phyloP scores from a whole-genome alignment of 306 rosid species.

The Dryas octopetala region DNA sequence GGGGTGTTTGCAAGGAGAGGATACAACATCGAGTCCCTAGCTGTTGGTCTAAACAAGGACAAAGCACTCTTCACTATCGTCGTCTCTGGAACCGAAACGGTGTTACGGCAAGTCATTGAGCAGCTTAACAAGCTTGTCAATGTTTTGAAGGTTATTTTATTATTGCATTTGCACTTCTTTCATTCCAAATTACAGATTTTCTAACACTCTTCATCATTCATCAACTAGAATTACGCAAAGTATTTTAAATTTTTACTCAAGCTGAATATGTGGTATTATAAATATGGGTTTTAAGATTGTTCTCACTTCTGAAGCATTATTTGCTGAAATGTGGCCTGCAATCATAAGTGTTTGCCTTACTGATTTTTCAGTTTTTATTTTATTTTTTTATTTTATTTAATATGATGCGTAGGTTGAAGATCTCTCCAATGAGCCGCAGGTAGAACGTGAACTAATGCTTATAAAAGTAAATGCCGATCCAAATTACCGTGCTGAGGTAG shows the following conservation, averaged over 20 bases:
- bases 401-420: slow-evolving; percentile 59
- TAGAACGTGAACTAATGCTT: slow-evolving; percentile 80
- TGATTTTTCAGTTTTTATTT: neutral
- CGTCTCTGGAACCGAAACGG: slow-evolving; percentile 63
- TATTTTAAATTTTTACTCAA: neutral
- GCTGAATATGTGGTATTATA: too few species aligned
- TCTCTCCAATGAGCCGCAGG: slow-evolving; percentile 70
- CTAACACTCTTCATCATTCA: neutral
- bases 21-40: slow-evolving; percentile 75
- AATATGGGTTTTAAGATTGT: neutral
- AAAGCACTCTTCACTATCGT: slow-evolving; percentile 76
- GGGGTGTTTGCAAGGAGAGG: slow-evolving; percentile 85
- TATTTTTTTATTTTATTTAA: neutral
- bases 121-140: slow-evolving; percentile 82
- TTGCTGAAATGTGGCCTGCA: neutral
- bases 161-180: too few species aligned
- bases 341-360: neutral
- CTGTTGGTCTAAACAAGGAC: slow-evolving; percentile 78
- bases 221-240: neutral
- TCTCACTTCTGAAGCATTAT: neutral
- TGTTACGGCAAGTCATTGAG: slow-evolving; percentile 64
- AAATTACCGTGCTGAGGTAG: slow-evolving; percentile 55
- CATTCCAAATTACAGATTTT: neutral
- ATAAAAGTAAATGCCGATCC: slow-evolving; percentile 60
- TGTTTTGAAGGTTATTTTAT: slow-evolving; percentile 51